Evolutionary conservation across 257 asterid species (phyloP), one percentile per base, ranked within the genome.

Genomic region (Petrea volubilis): DNA sequence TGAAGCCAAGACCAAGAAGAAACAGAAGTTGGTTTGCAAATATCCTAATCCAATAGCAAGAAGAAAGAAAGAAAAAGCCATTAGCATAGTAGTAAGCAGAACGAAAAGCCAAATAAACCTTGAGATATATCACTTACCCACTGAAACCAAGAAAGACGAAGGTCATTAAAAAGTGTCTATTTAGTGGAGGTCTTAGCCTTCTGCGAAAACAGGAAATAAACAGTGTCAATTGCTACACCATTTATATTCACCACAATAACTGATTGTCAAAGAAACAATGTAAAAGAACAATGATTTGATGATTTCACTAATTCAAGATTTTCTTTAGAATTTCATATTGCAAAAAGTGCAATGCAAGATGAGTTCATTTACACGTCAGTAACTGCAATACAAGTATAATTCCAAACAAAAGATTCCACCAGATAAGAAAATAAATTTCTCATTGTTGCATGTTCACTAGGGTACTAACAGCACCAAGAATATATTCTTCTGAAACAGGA

Each of bases 21-120:
- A 93, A 93, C 84, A 93, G 75, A 67, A 93, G 94, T 53, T 93
- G 98, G 90, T 91, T 93, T 29, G 94, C 96, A 1, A 89, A 93
- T 72, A 93, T 81, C 87, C 98, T 91, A 80, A 28, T 57, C 40
- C 69, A 77, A 7, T 28, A 67, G 63, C 67, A 74, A 58, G 17
- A 71, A 75, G 9, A 50, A 20, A 4, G 24, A 51, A 5, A 41
- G 28, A 21, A 31, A 24, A 61, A 66, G 23, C 28, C 46, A 73
- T 59, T 57, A 52, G 55, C 55, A 57, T 59, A 7, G 44, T 29
- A 53, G 18, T 17, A 46, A 44, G 53, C 13, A 64, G 46, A 77
- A 40, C 18, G 31, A 70, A 72, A 49, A 46, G 44, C 62, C 28
- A 49, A 25, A 56, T 41, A 50, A 43, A 62, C 18, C 9, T 3